A percentile compares a stretch with the other conserved stretches of the same genome.
Conservation (phyloP, 2,329 filamentous ascomycete genomes). For the Xylaria sp. region DNA sequence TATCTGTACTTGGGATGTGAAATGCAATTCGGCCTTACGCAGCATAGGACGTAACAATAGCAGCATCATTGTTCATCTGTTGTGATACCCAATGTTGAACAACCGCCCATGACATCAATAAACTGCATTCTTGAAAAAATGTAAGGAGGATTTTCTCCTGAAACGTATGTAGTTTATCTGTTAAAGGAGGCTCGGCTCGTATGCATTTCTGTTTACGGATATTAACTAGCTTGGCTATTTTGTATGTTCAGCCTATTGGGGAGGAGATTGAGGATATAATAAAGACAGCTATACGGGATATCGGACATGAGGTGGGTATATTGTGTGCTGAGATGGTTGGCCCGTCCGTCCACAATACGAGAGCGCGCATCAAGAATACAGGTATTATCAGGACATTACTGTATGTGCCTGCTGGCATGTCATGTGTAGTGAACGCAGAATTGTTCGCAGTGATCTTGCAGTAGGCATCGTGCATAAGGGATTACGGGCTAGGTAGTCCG, state of each 20-base stretch:
- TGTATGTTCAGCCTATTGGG: slow-evolving; percentile 23
- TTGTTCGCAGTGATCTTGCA: slow-evolving; percentile 25
- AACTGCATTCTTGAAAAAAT: not conserved
- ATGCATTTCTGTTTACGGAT: slow-evolving; percentile 16
- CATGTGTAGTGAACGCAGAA: slow-evolving; percentile 8
- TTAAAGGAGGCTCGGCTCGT: not conserved
- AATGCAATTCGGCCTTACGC: not conserved
- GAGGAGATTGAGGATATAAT: slow-evolving; percentile 16
- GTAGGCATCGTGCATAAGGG: slow-evolving; percentile 29
- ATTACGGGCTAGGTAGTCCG: slow-evolving; percentile 26
- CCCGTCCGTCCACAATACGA: not conserved
- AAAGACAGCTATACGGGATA: slow-evolving; percentile 13
- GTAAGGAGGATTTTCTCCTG: not conserved
- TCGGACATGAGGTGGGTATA: slow-evolving; percentile 13
- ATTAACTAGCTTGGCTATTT: slow-evolving; percentile 1
- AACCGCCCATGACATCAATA: not conserved
- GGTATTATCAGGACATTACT: slow-evolving; percentile 4
- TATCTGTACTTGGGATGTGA: not conserved
- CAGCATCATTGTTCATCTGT: not conserved
- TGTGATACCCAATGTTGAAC: not conserved
- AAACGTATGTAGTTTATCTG: not conserved
- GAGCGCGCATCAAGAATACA: slow-evolving; percentile 9
- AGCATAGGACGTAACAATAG: not conserved
- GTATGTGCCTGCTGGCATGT: slow-evolving; percentile 4
- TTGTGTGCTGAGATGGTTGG: slow-evolving; percentile 21